phyloP scores from a whole-genome alignment of 2,329 filamentous ascomycete genomes.

The Xylaria hypoxylon region DNA sequence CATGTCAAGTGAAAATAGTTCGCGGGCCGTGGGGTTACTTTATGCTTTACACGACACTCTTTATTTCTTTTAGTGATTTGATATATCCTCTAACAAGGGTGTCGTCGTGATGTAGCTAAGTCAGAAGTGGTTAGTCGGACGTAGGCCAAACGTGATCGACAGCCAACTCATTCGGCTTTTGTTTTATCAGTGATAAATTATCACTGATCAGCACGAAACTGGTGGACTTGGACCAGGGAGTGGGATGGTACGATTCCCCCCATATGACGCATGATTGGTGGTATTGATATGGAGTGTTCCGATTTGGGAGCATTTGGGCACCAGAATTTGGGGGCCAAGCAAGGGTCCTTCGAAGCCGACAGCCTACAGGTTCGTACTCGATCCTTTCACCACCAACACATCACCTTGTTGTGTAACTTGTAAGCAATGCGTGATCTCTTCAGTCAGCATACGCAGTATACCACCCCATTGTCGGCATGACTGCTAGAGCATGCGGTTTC shows the following conservation, averaged over 20 bases:
- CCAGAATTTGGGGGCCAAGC: constrained; percentile 5
- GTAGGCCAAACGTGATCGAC: no score
- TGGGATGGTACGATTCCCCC: not conserved
- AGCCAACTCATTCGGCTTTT: not conserved
- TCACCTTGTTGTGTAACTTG: not conserved
- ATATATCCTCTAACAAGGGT: not conserved
- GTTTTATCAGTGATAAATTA: no score
- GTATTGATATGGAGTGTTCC: no score
- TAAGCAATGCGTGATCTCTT: not conserved
- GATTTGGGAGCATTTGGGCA: not conserved
- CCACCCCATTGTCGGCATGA: no score
- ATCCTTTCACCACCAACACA: not conserved
- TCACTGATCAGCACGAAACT: no score
- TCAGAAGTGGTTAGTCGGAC: constrained; percentile 4
- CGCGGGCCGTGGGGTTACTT: not conserved
- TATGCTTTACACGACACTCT: no score
- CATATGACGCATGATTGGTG: not conserved
- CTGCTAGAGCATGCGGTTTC: not conserved
- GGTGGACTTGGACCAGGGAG: not conserved
- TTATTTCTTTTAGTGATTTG: not conserved
- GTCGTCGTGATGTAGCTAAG: not conserved
- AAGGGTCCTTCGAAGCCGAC: no score
- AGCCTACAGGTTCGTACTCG: not conserved
- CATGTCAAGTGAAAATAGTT: not conserved
- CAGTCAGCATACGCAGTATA: no score